Conservation (phyloP, 306 rosid species). For the Fragaria iinumae region DNA sequence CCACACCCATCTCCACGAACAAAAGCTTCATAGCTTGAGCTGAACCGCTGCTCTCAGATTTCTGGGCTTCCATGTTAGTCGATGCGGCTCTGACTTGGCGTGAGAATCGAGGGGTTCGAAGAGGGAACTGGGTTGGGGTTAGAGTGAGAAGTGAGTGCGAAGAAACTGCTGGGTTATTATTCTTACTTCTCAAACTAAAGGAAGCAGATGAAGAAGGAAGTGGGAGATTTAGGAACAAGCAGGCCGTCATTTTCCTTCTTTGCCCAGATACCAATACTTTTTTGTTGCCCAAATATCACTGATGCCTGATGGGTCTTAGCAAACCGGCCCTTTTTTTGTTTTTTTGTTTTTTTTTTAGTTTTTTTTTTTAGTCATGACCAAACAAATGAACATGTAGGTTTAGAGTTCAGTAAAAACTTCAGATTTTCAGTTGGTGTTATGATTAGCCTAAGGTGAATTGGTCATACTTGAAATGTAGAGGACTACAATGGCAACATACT, state of each 20-base stretch:
- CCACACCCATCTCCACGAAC: slow-evolving; percentile 98
- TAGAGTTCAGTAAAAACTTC: too few relatives aligned
- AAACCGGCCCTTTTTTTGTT: neutral
- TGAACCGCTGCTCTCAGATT: slow-evolving; percentile 26
- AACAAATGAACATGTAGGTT: too few relatives aligned
- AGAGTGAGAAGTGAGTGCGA: slow-evolving; percentile 22
- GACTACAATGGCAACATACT: neutral
- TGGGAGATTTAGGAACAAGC: slow-evolving; percentile 35
- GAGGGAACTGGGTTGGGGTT: slow-evolving; percentile 28
- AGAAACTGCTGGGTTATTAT: slow-evolving; percentile 19
- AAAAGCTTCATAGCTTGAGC: slow-evolving; percentile 64
- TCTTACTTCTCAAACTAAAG: slow-evolving; percentile 13
- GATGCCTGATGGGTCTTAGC: neutral
- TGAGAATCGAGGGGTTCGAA: slow-evolving; percentile 33
- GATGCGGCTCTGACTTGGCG: slow-evolving; percentile 29
- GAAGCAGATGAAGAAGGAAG: slow-evolving; percentile 18
- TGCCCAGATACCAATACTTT: neutral
- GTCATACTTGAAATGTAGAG: too few relatives aligned
- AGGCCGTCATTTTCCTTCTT: slow-evolving; percentile 42
- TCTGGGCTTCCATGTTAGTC: slow-evolving; percentile 63
- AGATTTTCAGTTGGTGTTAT: too few relatives aligned
- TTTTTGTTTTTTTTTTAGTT: rapidly evolving
- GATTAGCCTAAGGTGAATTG: too few relatives aligned
- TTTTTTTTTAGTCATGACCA: neutral
- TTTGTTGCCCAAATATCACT: neutral